Evolutionary conservation across 2,329 filamentous ascomycete species (phyloP), one percentile per base, ranked within the genome.

Genomic region (Paecilomyces niveus): DNA sequence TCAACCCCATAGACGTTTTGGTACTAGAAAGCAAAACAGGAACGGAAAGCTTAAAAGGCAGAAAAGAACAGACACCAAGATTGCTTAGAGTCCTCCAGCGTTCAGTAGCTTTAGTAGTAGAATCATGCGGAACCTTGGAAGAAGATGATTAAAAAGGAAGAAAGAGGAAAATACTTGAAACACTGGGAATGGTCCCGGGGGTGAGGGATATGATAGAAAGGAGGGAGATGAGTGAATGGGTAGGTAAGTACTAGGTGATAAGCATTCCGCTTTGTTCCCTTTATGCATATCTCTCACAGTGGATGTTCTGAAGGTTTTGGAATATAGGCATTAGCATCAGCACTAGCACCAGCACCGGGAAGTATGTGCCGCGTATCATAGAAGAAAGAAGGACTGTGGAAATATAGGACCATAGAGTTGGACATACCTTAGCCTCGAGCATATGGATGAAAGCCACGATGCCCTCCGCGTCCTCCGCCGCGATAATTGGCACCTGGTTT

Each of bases 401-500:
- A 9, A 10, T 2, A 13, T 45, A 18, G 18, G n/a, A 2, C 1
- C 10, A 9, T 21, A 45, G 39, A 21, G 15, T 29, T 8, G 39
- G 8, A 45, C 1, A 45, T 45, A 45, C 21, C 50, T 52, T 52
- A 52, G 53, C 33, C 33, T n/a, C 80, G 74, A 53, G 82, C 77
- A 75, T 96, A 96, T 32, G 91, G 91, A 71, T 95, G 90, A 75
- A 85, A 96, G 2, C 89, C 90, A 29, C 90, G 80, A 74, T 81
- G 75, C 55, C 86, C 84, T 60, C 90, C 89, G 61, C 90, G 81
- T 18, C 93, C 91, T 55, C 93, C 93, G 56, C 94, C 93, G 49
- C 93, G 88, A 74, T 97, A 97, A 76, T 96, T 96, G 1, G 90
- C 91, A 15, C 92, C 92, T 1, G 92, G 91, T 70, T 88, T 89